Conservation (phyloP, 2,329 filamentous ascomycete species). For the Colletotrichum nymphaeae region DNA sequence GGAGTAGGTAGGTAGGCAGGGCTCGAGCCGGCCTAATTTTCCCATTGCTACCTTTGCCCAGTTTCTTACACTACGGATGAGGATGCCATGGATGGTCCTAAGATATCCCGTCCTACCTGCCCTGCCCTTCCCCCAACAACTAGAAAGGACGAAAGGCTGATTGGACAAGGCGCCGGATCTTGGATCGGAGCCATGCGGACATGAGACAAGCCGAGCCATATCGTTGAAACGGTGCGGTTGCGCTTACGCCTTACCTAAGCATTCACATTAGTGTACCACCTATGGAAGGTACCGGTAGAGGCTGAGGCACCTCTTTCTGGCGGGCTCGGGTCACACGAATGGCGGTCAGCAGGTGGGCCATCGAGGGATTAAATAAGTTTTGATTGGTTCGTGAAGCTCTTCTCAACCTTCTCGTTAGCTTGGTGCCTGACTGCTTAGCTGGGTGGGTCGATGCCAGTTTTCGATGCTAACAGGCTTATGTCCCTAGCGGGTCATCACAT, state of each 20-base stretch:
- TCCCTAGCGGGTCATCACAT: slow-evolving; percentile 37
- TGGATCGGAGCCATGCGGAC: slow-evolving; percentile 9
- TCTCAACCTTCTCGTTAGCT: background rate
- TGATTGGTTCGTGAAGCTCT: background rate
- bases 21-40: background rate
- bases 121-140: slow-evolving; percentile 20
- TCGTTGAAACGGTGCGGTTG: slow-evolving; percentile 11
- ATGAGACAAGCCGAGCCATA: slow-evolving; percentile 26
- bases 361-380: background rate
- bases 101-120: background rate
- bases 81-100: background rate
- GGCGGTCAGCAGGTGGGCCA: slow-evolving; percentile 12
- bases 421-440: background rate
- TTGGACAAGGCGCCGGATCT: background rate
- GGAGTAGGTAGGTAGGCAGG: background rate
- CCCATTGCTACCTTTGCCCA: background rate
- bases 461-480: slow-evolving; percentile 12
- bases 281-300: too few relatives aligned
- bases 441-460: background rate
- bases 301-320: background rate
- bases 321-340: background rate
- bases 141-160: background rate
- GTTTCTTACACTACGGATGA: background rate
- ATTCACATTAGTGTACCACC: too few relatives aligned
- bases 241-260: background rate